Conservation (phyloP, 2,329 filamentous ascomycete species). For the Monosporascus cannonballus region DNA sequence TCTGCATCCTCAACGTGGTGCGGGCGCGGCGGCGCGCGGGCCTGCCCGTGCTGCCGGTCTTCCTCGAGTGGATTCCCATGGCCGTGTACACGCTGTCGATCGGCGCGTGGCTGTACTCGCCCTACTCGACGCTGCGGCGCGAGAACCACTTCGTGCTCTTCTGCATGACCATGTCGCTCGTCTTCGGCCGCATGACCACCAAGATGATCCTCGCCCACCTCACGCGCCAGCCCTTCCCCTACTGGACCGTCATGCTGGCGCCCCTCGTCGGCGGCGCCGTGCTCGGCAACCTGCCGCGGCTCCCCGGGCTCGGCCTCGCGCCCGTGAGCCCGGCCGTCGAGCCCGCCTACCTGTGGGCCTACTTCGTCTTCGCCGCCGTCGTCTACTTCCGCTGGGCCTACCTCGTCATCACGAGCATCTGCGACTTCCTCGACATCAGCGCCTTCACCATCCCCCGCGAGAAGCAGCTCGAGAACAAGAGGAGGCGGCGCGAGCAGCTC, state of each 20-base stretch:
- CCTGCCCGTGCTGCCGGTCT: slow-evolving; percentile 72
- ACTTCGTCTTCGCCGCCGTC: slow-evolving; percentile 76
- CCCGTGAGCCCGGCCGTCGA: slow-evolving; percentile 60
- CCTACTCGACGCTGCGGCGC: slow-evolving; percentile 71
- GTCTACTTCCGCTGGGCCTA: slow-evolving; percentile 92
- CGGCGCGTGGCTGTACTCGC: slow-evolving; percentile 82
- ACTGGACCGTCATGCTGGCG: slow-evolving; percentile 87
- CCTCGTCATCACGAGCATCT: slow-evolving; percentile 86
- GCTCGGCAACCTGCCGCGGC: slow-evolving; percentile 69
- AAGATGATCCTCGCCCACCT: slow-evolving; percentile 98
- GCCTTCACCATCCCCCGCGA: slow-evolving; percentile 76
- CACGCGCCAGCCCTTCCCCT: slow-evolving; percentile 88
- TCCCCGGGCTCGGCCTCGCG: slow-evolving; percentile 55
- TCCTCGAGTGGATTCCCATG: slow-evolving; percentile 93
- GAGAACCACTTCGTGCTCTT: slow-evolving; percentile 90
- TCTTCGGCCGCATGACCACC: slow-evolving; percentile 96
- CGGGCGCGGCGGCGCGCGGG: slow-evolving; percentile 65
- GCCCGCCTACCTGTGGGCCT: slow-evolving; percentile 74
- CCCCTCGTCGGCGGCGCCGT: slow-evolving; percentile 82
- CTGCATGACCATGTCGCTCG: slow-evolving; percentile 90
- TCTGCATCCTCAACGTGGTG: slow-evolving; percentile 82
- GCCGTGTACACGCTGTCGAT: slow-evolving; percentile 70
- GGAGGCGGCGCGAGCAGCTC: slow-evolving; percentile 24
- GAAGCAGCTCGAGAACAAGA: slow-evolving; percentile 51
- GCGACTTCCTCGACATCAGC: slow-evolving; percentile 86